phyloP scores from a whole-genome alignment of 257 asterid species.

The Verbena officinalis region DNA sequence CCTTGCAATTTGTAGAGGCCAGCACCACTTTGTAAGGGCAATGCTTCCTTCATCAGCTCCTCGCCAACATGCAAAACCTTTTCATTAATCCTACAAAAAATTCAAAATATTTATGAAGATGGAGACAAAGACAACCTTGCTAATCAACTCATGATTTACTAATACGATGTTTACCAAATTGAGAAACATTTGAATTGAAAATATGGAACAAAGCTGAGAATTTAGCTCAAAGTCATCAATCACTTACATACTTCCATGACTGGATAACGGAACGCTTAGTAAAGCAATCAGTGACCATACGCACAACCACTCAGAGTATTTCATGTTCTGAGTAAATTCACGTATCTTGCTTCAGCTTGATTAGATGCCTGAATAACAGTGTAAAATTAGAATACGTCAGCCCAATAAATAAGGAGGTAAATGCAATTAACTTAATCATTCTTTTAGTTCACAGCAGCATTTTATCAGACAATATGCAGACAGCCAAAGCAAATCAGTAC shows the following conservation, averaged over 20 bases:
- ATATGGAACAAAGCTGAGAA: conserved; percentile 12
- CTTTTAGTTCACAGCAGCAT: neutral
- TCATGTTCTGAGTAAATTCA: conserved; percentile 30
- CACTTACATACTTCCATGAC: conserved; percentile 45
- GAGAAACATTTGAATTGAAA: neutral
- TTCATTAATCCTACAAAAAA: conserved; percentile 39
- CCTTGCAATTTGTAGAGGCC: conserved; percentile 69
- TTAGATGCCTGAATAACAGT: conserved; percentile 15
- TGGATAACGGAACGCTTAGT: conserved; percentile 13
- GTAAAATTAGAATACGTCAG: conserved; percentile 13
- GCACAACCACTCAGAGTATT: conserved; percentile 24
- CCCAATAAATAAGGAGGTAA: conserved; percentile 6
- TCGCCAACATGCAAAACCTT: conserved; percentile 57
- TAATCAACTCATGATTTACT: conserved; percentile 4
- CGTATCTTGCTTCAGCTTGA: conserved; percentile 22
- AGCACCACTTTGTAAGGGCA: conserved; percentile 61
- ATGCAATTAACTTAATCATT: neutral
- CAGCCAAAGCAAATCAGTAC: neutral
- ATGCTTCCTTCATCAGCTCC: conserved; percentile 63
- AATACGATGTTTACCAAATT: conserved; percentile 2
- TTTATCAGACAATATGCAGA: neutral
- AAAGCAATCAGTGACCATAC: conserved; percentile 30
- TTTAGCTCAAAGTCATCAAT: conserved; percentile 6
- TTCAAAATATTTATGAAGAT: neutral
- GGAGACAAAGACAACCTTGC: conserved; percentile 7